Conservation (phyloP, 148 eudicot genomes). For the Beta vulgaris region DNA sequence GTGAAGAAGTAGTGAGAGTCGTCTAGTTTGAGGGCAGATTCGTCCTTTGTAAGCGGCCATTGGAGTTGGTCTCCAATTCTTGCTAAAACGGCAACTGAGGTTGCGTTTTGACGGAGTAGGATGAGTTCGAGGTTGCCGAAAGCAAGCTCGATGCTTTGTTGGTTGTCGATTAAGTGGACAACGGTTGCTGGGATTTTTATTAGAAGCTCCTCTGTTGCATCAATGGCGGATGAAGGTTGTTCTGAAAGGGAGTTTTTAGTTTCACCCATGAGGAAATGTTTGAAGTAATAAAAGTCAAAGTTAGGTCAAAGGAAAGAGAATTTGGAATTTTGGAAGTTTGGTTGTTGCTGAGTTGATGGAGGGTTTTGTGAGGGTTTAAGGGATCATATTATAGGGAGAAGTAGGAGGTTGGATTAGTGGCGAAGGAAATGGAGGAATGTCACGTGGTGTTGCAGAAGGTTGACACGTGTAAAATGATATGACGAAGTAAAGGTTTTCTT, state of each 20-base stretch:
- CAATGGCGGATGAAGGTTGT: constrained; percentile 3
- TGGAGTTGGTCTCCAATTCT: constrained; percentile 65
- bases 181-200: constrained; percentile 49
- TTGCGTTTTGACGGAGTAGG: constrained; percentile 53
- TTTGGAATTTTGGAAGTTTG: no score
- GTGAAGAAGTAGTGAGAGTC: constrained; percentile 75
- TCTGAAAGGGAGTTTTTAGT: constrained; percentile 2
- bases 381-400: neutral
- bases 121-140: constrained; percentile 54
- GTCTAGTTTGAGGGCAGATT: constrained; percentile 69
- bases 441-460: neutral
- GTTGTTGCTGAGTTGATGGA: no score
- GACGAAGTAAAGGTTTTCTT: neutral
- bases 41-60: constrained; percentile 83
- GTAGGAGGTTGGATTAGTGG: constrained; percentile 3
- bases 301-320: neutral
- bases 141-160: constrained; percentile 68
- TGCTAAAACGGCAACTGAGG: constrained; percentile 60
- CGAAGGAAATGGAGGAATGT: constrained; percentile 13
- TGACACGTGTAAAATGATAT: neutral
- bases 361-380: neutral
- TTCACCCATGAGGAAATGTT: constrained; percentile 1
- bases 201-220: constrained; percentile 54
- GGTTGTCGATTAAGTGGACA: constrained; percentile 63
- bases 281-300: neutral